Percentiles rank a stretch among this genome's conserved stretches.
Conservation (phyloP, 1,284 basidiomycete genomes). For the Cystodermella granulosa region DNA sequence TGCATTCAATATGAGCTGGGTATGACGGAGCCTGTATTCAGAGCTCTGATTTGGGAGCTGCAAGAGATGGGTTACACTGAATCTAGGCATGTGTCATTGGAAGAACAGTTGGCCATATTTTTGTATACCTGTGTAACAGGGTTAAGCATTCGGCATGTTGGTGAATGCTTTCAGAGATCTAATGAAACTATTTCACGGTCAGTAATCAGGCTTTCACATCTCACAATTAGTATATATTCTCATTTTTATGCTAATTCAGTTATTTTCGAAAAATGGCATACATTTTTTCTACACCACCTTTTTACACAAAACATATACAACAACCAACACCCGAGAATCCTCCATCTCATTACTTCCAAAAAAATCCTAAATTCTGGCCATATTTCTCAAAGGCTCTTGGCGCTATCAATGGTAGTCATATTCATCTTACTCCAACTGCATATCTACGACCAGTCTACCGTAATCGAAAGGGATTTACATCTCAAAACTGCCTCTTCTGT, state of each 20-base stretch:
- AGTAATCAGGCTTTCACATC: constrained; percentile 2
- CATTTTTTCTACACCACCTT: constrained; percentile 8
- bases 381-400: constrained; percentile 5
- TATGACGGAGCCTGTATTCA: constrained; percentile 19
- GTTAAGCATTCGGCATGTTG: constrained; percentile 19
- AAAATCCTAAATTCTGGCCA: constrained; percentile 13
- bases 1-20: constrained; percentile 24
- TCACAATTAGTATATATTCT: neutral
- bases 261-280: constrained; percentile 16
- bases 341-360: constrained; percentile 3
- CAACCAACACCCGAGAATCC: constrained; percentile 4
- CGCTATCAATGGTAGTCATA: constrained; percentile 13
- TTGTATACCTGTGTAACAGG: constrained; percentile 28
- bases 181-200: constrained; percentile 25
- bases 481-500: constrained; percentile 13
- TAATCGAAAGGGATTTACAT: constrained; percentile 11
- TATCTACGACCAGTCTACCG: constrained; percentile 1
- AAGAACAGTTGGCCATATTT: constrained; percentile 31
- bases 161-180: constrained; percentile 29
- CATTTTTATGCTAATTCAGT: too few species aligned
- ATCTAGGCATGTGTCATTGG: constrained; percentile 19
- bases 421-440: constrained; percentile 9
- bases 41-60: constrained; percentile 10
- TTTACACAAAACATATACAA: constrained; percentile 10
- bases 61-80: constrained; percentile 9